Evolutionary conservation across 129 eudicot species (phyloP), one percentile per base, ranked within the genome.

Genomic region (Escallonia herrerae): DNA sequence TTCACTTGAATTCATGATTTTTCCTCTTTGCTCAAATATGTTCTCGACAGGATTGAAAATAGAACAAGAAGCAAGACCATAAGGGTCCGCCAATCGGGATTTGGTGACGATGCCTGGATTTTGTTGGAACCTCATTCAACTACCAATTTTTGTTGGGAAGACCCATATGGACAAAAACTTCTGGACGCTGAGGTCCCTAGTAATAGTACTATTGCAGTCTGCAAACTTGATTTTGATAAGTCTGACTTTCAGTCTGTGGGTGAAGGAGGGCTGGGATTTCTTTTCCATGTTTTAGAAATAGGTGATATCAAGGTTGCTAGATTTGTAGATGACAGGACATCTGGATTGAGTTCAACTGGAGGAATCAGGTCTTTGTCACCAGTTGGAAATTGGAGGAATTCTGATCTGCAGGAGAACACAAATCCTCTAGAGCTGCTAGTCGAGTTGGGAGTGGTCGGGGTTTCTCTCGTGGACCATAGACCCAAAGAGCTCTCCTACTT

Each of bases 401-500:
- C 77, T 51, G 74, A 75, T 58, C 63, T 72, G 71, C 85, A 78
- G 55, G 85, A 77, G 61, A 77, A 79, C 53, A 78, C 75, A 73
- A 75, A 91, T 67, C 95, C 96, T 13, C 48, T 93, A 38, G 98
- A 93, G 77, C 71, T 93, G 56, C 79, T 83, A 72, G 77, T 88
- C 11, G 98, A 93, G 72, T 59, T 93, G 67, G 98, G 96, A 68
- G 96, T 84, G 39, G 83, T 88, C 73, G 98, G 98, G 40, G 67
- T 93, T 73, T 93, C 98, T 55, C 59, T 93, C 65, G 89, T 93
- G 60, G 98, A 93, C 83, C 96, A 93, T 67, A 83, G 79, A 76
- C 98, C 98, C 58, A 88, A 82, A 82, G 98, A 93, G 82, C 85
- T 93, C 50, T 83, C 81, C 15, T 93, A 85, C 73, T 69, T 93